Evolutionary conservation across 345 rosid species (phyloP).

Genomic region (Microcos paniculata): DNA sequence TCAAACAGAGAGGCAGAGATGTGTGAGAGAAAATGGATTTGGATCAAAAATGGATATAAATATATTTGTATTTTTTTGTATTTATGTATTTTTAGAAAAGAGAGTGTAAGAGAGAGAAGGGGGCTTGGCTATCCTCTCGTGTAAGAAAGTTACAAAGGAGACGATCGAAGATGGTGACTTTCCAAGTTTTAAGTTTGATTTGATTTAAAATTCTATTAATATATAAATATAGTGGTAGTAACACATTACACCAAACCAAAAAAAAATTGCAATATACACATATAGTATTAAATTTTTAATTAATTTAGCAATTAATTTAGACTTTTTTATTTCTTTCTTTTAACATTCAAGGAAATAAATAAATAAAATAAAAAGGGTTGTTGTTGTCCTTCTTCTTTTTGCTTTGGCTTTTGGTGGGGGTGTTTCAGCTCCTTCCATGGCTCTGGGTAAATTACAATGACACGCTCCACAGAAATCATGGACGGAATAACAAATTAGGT

Average conservation of each 20-base stretch:
- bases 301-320: neutral
- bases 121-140: conserved; percentile 31
- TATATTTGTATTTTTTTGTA: neutral
- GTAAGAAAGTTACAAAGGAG: conserved; percentile 30
- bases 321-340: neutral
- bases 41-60: conserved; percentile 16
- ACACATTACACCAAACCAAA: neutral
- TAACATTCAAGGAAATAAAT: no score
- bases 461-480: neutral
- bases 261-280: no score
- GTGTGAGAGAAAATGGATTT: conserved; percentile 16
- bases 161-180: conserved; percentile 31
- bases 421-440: neutral
- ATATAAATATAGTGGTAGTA: no score
- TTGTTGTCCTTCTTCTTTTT: neutral
- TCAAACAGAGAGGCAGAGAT: conserved; percentile 19
- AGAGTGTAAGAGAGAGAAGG: conserved; percentile 5
- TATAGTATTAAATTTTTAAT: no score
- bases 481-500: neutral
- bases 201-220: neutral
- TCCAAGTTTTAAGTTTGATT: conserved; percentile 4
- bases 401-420: neutral
- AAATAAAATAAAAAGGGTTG: neutral
- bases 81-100: conserved; percentile 6
- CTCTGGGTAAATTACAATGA: neutral